A percentile compares a stretch with the other conserved stretches of the same genome.
Conservation (phyloP, 73 alveolate genomes). For the Uronychia binucleata region DNA sequence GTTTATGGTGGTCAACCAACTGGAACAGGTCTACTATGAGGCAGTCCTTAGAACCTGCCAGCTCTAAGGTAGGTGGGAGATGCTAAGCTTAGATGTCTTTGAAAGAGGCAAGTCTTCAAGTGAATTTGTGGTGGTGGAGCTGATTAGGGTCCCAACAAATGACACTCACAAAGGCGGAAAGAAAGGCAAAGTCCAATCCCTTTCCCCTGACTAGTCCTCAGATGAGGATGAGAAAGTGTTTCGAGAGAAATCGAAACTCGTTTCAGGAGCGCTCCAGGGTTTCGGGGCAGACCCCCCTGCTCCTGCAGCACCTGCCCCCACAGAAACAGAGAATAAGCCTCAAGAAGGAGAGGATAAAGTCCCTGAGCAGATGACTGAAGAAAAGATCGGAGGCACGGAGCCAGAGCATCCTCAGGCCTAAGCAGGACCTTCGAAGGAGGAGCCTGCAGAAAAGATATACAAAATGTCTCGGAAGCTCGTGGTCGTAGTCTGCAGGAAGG, state of each 20-base stretch:
- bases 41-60: conserved; percentile 2
- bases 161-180: not conserved
- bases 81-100: conserved; percentile 23
- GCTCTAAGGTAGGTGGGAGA: not conserved
- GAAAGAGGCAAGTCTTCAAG: conserved; percentile 21
- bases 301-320: too few species aligned
- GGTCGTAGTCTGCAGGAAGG: conserved; percentile 22
- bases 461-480: conserved; percentile 22
- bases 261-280: conserved; percentile 3
- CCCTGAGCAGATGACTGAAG: conserved; percentile 23
- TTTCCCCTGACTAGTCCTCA: not conserved
- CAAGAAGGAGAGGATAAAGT: conserved; percentile 8
- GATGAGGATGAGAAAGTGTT: not conserved
- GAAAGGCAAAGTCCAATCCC: not conserved
- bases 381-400: conserved; percentile 17
- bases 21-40: conserved; percentile 14
- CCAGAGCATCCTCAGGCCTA: conserved; percentile 1
- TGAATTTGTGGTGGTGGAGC: conserved; percentile 24
- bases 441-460: conserved; percentile 3
- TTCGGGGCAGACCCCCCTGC: not conserved
- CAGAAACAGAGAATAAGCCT: too few species aligned
- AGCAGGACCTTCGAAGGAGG: not conserved
- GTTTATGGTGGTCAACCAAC: conserved; percentile 7
- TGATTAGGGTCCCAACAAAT: not conserved
- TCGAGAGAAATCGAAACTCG: not conserved